Evolutionary conservation across 129 eudicot genomes (phyloP).

Genomic region (Gnaphalium uliginosum): DNA sequence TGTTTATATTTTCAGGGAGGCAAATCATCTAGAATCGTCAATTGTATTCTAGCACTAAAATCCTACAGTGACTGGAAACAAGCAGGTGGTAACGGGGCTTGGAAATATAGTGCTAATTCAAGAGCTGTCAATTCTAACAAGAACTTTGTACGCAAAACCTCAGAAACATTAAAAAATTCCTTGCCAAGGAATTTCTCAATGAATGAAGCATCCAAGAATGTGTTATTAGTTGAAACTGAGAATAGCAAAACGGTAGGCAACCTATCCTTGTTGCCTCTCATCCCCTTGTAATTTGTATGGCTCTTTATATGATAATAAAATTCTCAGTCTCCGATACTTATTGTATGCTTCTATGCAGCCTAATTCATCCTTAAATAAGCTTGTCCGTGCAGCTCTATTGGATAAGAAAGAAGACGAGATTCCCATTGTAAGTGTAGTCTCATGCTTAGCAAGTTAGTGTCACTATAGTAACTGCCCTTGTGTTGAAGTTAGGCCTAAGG

Average conservation of each 20-base stretch:
- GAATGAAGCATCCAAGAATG: conserved; percentile 47
- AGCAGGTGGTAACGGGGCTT: conserved; percentile 71
- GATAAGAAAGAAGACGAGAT: conserved; percentile 96
- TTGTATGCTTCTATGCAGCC: conserved; percentile 55
- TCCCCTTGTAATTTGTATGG: background rate
- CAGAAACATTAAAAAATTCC: conserved; percentile 76
- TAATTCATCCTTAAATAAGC: conserved; percentile 73
- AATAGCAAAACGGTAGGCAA: conserved; percentile 57
- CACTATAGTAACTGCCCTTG: background rate
- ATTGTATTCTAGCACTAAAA: conserved; percentile 82
- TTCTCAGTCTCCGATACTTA: conserved; percentile 20
- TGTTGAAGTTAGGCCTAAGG: background rate
- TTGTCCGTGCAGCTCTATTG: conserved; percentile 70
- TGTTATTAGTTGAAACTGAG: conserved; percentile 46
- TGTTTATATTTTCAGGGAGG: conserved; percentile 67
- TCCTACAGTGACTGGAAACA: conserved; percentile 85
- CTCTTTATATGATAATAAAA: conserved; percentile 1
- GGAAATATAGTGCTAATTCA: conserved; percentile 86
- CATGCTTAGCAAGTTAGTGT: conserved; percentile 8
- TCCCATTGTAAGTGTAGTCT: conserved; percentile 66
- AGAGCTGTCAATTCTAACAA: conserved; percentile 58
- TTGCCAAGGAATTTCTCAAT: conserved; percentile 57
- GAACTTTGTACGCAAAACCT: conserved; percentile 79
- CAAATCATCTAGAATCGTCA: conserved; percentile 75
- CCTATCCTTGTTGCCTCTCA: background rate